Evolutionary conservation across 768 basidiomycete species (phyloP), one percentile per base, ranked within the genome.

Genomic region (Rhodotorula graminis): DNA sequence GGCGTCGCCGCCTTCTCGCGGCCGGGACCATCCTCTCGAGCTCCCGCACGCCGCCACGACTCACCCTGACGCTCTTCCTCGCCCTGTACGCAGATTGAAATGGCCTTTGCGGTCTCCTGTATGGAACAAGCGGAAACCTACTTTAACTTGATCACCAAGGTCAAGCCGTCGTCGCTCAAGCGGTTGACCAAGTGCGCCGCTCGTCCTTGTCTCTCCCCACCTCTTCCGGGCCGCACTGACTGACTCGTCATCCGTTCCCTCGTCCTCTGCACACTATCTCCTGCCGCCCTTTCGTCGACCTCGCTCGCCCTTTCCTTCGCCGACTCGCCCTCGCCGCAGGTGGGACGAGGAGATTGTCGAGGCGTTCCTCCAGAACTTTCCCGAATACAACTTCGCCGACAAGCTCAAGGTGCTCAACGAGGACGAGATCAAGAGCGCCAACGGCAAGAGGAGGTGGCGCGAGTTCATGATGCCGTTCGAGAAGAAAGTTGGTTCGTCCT

Each of bases 51-150:
- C 37, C 9, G 37, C 37, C 37, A 9, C 37, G 9, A 37, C 37
- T 37, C 37, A 9, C 37, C 9, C 37, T 37, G 37, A 37, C 37
- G 37, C 37, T 37, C 37, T 9, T 37, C 37, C 37, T 37, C 9
- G 5, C 4, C 9, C 37, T 37, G 37, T 37, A 37, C 9, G 23
- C n/a, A 93, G 91, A 95, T 99, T 73, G 95, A 97, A 84, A 94
- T 93, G 85, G 93, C 96, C 89, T 93, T 93, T 80, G 92, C 92
- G 37, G 95, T 99, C 67, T 92, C 89, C 81, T 92, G 93, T 21
- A 93, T 98, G 64, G 94, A 99, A 80, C 93, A 98, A 76, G 92
- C 94, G 58, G 92, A 97, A 91, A 93, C 93, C 15, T 97, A 97
- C 82, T 95, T 93, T 90, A 93, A 92, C 80, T 85, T 99, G 57